Base-by-base conservation (phyloP, 1,284 basidiomycete species). In the Tausonia pullulans region DNA sequence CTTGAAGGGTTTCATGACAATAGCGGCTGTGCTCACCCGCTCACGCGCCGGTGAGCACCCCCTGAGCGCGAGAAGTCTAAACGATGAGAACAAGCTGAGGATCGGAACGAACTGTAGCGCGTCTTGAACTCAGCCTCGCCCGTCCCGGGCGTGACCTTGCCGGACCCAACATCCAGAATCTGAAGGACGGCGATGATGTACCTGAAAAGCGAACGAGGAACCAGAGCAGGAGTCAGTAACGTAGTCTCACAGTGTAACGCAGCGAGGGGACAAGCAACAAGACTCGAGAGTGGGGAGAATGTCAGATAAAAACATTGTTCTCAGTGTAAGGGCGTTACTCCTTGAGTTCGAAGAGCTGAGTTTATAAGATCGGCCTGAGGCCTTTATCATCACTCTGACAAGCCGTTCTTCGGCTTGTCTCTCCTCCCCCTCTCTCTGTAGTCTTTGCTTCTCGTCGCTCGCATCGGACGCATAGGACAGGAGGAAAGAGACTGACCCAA, bases 1-100 rank as follows among this genome's bases (percentile, higher is more conserved):
- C 78, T 98, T 97, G 83, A 98, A 98, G 46, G 93, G 94, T 77
- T 94, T 92, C 82, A 94, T 94, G 48, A 97, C 92, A 69, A 97
- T 90, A 9, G 93, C 93, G 39, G 66, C 61, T 62, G 53, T 41
- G 27, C 27, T 27, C 27, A 27, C 27, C 27, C 27, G 27, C 43
- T 39, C 7, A n/a, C 8, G 6, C 13, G 49, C 7, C 4, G 50
- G 58, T 46, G n/a, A 27, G 60, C 13, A 61, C 10, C 10, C 14
- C 53, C 39, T 11, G n/a, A 55, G 9, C 10, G 16, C 2, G 9
- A 55, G 27, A 55, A 1, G 53, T 55, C 10, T 27, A 40, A 40
- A 27, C 10, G 2, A 55, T 27, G 27, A 27, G 27, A 27, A 27
- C 27, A 27, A 27, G 27, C 27, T 27, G 27, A 27, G 27, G 27